Evolutionary conservation across 805 yeast genomes (phyloP).

Genomic region (Metschnikowia dekortorum): DNA sequence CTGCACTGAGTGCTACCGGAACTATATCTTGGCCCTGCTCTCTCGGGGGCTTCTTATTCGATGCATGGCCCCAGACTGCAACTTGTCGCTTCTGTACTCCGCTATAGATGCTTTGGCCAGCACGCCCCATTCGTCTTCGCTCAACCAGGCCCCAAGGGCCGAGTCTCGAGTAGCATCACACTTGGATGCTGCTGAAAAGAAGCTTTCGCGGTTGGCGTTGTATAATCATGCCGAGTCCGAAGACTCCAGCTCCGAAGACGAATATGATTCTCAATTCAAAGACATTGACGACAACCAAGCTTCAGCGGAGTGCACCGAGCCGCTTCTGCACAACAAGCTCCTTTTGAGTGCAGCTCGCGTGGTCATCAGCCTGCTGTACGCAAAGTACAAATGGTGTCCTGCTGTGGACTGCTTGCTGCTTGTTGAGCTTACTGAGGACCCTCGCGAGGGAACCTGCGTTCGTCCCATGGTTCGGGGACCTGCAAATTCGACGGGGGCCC

Average conservation of each 20-base stretch:
- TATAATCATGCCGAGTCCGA: neutral
- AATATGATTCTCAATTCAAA: neutral
- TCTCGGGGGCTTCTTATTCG: slow-evolving; percentile 44
- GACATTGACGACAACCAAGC: neutral
- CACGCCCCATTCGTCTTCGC: neutral
- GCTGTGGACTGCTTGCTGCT: slow-evolving; percentile 71
- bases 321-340: slow-evolving; percentile 9
- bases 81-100: slow-evolving; percentile 36
- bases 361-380: slow-evolving; percentile 18
- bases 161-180: neutral
- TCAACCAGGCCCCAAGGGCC: neutral
- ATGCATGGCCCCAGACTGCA: slow-evolving; percentile 65
- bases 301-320: slow-evolving; percentile 4
- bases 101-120: slow-evolving; percentile 27
- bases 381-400: slow-evolving; percentile 73
- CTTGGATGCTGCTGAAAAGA: neutral
- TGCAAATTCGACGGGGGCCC: neutral
- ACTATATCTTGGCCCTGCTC: slow-evolving; percentile 49
- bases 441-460: slow-evolving; percentile 12
- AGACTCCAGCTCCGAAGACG: slow-evolving; percentile 1
- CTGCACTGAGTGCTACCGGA: slow-evolving; percentile 65
- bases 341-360: slow-evolving; percentile 12
- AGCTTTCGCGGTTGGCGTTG: neutral
- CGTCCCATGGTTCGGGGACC: slow-evolving; percentile 6
- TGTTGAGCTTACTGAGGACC: slow-evolving; percentile 30